Base-by-base conservation (phyloP, 176 grass and related monocot species). In the Rhynchospora breviuscula region DNA sequence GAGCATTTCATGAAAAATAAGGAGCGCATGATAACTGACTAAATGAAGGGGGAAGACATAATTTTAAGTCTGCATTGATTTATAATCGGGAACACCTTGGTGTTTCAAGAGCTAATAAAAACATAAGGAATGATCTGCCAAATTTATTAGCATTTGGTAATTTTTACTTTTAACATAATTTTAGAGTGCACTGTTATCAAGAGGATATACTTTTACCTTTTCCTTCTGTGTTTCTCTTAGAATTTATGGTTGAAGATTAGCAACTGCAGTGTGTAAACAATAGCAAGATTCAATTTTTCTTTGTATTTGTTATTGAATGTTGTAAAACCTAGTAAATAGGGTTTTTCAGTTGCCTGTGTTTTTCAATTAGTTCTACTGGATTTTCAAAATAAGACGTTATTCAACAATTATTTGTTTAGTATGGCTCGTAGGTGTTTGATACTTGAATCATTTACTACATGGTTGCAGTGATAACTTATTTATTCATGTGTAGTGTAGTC, bases 101-200 rank as follows among this genome's bases (percentile, higher is more conserved):
- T 74, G 70, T 74, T 51, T 31, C 73, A 56, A 57, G 73, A 78
- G 26, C 73, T 56, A 78, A 78, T 78, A 78, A 78, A 78, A 56
- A 33, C 14, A 23, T 57, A 33, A 31, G 51, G 48, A 54, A 29
- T 49, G 51, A 54, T 78, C 51, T 78, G 18, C 3, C 12, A 31
- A 71, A 71, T 19, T 71, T 29, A 31, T 33, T 56, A 77, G 51
- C 48, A 56, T 77, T 53, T 56, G 49, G 22, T 78, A 77, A 76
- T 26, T 77, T 52, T 78, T 12, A 57, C 26, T 29, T 17, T 29
- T 29, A 48, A 54, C 12, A 14, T 56, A 56, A 57, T 33, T 57
- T 78, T 54, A 53, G 53, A 26, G 51, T 78, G 18, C 31, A 15
- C 23, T 56, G 51, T 78, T 69, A 57, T 56, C 71, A 75, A 18